Conservation (phyloP, 2,329 filamentous ascomycete species). For the Stemphylium vesicarium region DNA sequence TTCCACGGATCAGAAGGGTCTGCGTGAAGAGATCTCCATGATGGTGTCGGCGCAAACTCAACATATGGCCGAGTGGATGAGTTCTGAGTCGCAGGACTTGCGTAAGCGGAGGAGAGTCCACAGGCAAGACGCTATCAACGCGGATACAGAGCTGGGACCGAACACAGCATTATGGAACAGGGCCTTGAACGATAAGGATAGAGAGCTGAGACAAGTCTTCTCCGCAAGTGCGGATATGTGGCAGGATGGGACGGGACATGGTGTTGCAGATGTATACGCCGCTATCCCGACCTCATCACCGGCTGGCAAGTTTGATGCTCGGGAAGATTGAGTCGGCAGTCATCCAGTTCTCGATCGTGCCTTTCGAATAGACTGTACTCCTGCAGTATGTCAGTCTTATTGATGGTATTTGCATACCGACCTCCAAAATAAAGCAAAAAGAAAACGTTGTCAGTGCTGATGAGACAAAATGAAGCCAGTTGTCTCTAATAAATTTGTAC, state of each 20-base stretch:
- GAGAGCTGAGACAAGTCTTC: constrained; percentile 17
- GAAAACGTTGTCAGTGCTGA: too few relatives aligned
- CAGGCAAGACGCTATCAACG: not conserved
- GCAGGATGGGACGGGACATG: constrained; percentile 22
- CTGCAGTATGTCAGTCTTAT: too few relatives aligned
- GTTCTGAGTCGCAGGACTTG: constrained; percentile 4
- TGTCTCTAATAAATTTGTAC: too few relatives aligned
- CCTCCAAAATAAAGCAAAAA: too few relatives aligned
- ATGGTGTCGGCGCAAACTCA: constrained; percentile 22
- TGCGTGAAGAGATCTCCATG: constrained; percentile 30
- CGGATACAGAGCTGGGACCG: not conserved
- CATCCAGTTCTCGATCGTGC: too few relatives aligned
- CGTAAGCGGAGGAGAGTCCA: constrained; percentile 1
- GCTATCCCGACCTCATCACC: too few relatives aligned
- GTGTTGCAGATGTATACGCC: constrained; percentile 21
- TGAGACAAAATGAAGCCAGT: too few relatives aligned
- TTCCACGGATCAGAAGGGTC: constrained; percentile 15
- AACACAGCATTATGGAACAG: not conserved
- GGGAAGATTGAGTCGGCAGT: too few relatives aligned
- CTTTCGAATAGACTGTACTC: too few relatives aligned
- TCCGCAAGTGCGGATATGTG: constrained; percentile 27
- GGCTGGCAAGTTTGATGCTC: too few relatives aligned
- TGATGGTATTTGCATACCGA: too few relatives aligned
- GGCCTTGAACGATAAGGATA: constrained; percentile 11
- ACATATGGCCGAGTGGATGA: constrained; percentile 22